A percentile compares a stretch with the other conserved stretches of the same genome.
Conservation (phyloP, 2,329 filamentous ascomycete species). For the Chrysoporthe puriensis region DNA sequence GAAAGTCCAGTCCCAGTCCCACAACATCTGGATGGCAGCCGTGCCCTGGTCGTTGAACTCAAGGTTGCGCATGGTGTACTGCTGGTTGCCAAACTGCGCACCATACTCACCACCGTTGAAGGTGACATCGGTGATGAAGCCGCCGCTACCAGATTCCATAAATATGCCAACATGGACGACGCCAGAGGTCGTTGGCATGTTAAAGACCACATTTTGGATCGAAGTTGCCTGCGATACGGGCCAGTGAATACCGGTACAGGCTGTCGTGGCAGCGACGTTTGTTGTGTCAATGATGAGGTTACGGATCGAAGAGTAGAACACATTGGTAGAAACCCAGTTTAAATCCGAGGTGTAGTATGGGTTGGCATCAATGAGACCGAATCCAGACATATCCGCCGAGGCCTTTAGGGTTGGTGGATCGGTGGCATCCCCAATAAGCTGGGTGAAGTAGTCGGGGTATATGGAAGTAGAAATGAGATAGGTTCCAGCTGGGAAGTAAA, state of each 20-base stretch:
- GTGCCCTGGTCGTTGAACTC: slow-evolving; percentile 61
- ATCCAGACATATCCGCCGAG: slow-evolving; percentile 51
- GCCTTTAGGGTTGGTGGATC: slow-evolving; percentile 60
- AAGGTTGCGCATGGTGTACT: slow-evolving; percentile 71
- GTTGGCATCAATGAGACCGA: slow-evolving; percentile 54
- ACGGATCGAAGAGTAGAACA: slow-evolving; percentile 62
- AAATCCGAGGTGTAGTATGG: slow-evolving; percentile 47
- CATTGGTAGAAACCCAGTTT: slow-evolving; percentile 60
- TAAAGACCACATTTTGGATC: slow-evolving; percentile 62
- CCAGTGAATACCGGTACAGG: slow-evolving; percentile 67
- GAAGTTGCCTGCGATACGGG: slow-evolving; percentile 68
- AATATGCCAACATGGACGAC: slow-evolving; percentile 62
- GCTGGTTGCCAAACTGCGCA: slow-evolving; percentile 68
- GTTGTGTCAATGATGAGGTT: slow-evolving; percentile 65
- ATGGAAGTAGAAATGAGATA: slow-evolving; percentile 74
- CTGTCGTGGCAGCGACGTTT: slow-evolving; percentile 49
- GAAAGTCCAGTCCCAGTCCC: slow-evolving; percentile 77
- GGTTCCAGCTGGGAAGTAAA: slow-evolving; percentile 56
- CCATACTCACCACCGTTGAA: slow-evolving; percentile 63
- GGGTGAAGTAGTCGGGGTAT: slow-evolving; percentile 77
- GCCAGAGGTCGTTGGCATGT: slow-evolving; percentile 50
- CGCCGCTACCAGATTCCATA: slow-evolving; percentile 49
- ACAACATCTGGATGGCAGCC: slow-evolving; percentile 55
- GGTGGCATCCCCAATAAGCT: slow-evolving; percentile 72
- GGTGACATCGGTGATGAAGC: slow-evolving; percentile 57